These are phyloP conservation scores for Cordyceps militaris DNA, from an alignment of 2,329 filamentous ascomycete genomes.

Conservation along the genomic window DNA sequence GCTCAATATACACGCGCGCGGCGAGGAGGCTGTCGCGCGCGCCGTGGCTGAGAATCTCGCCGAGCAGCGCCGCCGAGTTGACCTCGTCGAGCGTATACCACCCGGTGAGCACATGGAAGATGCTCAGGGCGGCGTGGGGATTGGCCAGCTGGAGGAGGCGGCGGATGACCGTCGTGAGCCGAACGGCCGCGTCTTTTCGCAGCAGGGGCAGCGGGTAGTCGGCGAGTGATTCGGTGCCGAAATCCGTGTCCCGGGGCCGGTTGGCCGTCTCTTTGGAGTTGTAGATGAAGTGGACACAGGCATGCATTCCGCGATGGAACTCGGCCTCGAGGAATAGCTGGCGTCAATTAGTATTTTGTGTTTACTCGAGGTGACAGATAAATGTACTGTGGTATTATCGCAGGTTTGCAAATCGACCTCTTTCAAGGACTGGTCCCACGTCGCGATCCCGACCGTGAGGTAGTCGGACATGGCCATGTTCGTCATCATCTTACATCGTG, in stretches of 20 bases:
- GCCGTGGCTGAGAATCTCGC: not conserved
- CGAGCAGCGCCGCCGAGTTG: not conserved
- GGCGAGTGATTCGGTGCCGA: not conserved
- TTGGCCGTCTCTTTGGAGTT: not conserved
- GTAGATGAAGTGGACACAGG: not conserved
- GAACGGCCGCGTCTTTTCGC: not conserved
- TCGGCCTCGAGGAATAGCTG: conserved; percentile 1
- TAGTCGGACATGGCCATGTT: conserved; percentile 7
- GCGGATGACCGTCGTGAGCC: not conserved
- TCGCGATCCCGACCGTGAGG: not conserved
- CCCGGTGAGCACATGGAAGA: not conserved
- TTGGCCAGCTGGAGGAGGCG: not conserved
- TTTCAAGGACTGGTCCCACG: not conserved
- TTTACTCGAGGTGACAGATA: not conserved
- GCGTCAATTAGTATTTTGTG: not conserved
- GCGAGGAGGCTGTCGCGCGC: not conserved
- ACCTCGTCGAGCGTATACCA: not conserved
- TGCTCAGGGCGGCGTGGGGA: not conserved
- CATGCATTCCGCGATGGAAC: conserved; percentile 5
- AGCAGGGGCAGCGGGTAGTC: not conserved
- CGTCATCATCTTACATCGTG: not conserved
- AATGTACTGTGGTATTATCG: not conserved
- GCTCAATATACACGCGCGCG: not conserved
- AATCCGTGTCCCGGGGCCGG: not conserved
- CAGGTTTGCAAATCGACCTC: not conserved